These are phyloP conservation scores for Debaryomyces subglobosus DNA, from an alignment of 1,139 yeast genomes.

Conservation along the genomic window DNA sequence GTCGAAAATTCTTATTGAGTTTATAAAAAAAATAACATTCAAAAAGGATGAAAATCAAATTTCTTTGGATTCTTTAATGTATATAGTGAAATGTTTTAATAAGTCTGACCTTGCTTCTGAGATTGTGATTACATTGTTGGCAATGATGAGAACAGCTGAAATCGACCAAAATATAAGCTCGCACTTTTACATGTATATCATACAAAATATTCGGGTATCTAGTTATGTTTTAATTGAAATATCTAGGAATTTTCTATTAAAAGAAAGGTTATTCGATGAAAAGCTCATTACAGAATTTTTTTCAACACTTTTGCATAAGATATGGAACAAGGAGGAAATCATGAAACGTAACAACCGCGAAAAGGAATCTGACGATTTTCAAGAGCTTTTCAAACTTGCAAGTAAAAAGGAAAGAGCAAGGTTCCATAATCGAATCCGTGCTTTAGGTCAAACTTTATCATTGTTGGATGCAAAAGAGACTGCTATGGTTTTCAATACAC, in stretches of 20 bases:
- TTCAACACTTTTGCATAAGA: slow-evolving; percentile 14
- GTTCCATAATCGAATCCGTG: slow-evolving; percentile 31
- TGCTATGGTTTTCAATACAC: slow-evolving; percentile 19
- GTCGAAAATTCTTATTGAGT: slow-evolving; percentile 1
- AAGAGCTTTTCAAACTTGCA: slow-evolving; percentile 16
- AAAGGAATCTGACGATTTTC: slow-evolving; percentile 20
- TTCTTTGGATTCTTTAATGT: background rate
- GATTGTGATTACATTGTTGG: background rate
- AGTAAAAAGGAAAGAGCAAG: slow-evolving; percentile 20
- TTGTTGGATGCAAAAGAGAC: slow-evolving; percentile 20
- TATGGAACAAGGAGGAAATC: slow-evolving; percentile 9
- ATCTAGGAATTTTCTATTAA: slow-evolving; percentile 22
- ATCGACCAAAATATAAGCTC: background rate
- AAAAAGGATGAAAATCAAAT: background rate
- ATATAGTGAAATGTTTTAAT: slow-evolving; percentile 2
- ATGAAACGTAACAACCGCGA: slow-evolving; percentile 1
- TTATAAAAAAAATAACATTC: background rate
- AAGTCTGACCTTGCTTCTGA: slow-evolving; percentile 7
- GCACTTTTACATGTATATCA: slow-evolving; percentile 2
- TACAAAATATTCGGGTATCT: slow-evolving; percentile 12
- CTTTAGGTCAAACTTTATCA: slow-evolving; percentile 36
- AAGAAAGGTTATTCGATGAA: slow-evolving; percentile 19
- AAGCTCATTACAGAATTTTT: slow-evolving; percentile 18
- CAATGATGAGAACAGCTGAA: background rate
- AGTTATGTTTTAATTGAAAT: slow-evolving; percentile 26